Evolutionary conservation across 2,329 filamentous ascomycete species (phyloP).

Genomic region (Fusarium hainanense): DNA sequence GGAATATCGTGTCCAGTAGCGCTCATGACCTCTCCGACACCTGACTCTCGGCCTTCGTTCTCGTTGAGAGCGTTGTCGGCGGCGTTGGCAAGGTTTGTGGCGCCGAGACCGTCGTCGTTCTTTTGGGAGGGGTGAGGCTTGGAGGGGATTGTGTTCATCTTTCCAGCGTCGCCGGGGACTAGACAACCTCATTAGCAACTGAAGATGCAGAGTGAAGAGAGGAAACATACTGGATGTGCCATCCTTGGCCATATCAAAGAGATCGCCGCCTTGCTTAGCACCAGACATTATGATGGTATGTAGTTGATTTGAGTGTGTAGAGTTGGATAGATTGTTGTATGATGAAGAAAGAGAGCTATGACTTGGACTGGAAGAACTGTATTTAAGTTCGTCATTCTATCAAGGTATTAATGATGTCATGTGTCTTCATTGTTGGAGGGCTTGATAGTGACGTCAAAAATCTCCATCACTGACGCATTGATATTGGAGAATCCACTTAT

Average conservation of each 20-base stretch:
- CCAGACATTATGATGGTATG: slow-evolving; percentile 1
- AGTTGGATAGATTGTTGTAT: no score
- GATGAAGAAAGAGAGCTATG: rapidly evolving
- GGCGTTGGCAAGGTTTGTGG: slow-evolving; percentile 2
- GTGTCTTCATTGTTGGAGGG: neutral
- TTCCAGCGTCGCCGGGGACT: slow-evolving; percentile 25
- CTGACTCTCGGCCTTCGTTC: neutral
- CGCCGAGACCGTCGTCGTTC: slow-evolving; percentile 13
- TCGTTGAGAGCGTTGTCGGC: slow-evolving; percentile 10
- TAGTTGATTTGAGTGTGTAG: rapidly evolving
- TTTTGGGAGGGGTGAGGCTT: slow-evolving; percentile 21
- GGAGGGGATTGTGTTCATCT: slow-evolving; percentile 20
- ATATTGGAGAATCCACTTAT: neutral
- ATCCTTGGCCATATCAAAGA: slow-evolving; percentile 33
- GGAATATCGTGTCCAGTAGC: slow-evolving; percentile 23
- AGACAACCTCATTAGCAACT: rapidly evolving
- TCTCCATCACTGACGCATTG: slow-evolving; percentile 18
- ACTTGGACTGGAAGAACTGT: rapidly evolving
- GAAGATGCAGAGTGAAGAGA: no score
- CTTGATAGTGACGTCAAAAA: slow-evolving; percentile 26
- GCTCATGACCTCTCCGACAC: slow-evolving; percentile 6
- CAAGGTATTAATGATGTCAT: slow-evolving; percentile 28
- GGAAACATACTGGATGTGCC: slow-evolving; percentile 5
- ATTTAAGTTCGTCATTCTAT: slow-evolving; percentile 6
- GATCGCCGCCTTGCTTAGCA: slow-evolving; percentile 28